Percentiles rank a stretch among this genome's conserved stretches.
These are phyloP conservation scores for Hagleromyces aurorensis DNA, from an alignment of 805 yeast genomes.

Conservation along the genomic window DNA sequence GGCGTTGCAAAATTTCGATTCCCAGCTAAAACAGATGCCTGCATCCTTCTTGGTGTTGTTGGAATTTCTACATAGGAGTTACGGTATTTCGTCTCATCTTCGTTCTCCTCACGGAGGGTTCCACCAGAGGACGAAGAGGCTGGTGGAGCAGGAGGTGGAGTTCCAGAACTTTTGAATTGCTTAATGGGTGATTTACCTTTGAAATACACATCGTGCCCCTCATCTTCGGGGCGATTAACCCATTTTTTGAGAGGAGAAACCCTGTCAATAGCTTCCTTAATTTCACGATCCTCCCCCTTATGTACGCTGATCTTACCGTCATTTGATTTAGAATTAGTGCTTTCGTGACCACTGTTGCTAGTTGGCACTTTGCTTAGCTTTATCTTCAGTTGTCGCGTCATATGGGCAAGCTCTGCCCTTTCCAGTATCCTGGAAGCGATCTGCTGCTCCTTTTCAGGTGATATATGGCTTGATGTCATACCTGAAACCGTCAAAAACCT, in stretches of 20 bases:
- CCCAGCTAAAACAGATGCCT: no score
- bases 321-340: not conserved
- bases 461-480: no score
- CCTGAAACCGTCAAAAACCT: no score
- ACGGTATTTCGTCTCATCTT: conserved; percentile 3
- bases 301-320: conserved; percentile 6
- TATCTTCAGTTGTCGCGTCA: conserved; percentile 30
- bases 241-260: conserved; percentile 10
- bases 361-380: conserved; percentile 27
- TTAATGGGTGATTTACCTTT: conserved; percentile 8
- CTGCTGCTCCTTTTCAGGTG: conserved; percentile 29
- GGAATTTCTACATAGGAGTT: conserved; percentile 6
- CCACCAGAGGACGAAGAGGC: conserved; percentile 7
- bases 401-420: conserved; percentile 31
- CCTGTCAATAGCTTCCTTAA: conserved; percentile 7
- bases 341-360: conserved; percentile 4
- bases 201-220: conserved; percentile 1
- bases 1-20: conserved; percentile 9
- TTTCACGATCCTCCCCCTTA: conserved; percentile 6
- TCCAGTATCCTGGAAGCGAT: conserved; percentile 27
- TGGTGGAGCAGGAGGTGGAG: conserved; percentile 14
- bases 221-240: not conserved
- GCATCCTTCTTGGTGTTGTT: conserved; percentile 10
- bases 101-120: conserved; percentile 1
- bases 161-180: conserved; percentile 6